Evolutionary conservation across 352 stramenopile species (phyloP), one percentile per base, ranked within the genome.

Genomic region (Phytophthora meadii): DNA sequence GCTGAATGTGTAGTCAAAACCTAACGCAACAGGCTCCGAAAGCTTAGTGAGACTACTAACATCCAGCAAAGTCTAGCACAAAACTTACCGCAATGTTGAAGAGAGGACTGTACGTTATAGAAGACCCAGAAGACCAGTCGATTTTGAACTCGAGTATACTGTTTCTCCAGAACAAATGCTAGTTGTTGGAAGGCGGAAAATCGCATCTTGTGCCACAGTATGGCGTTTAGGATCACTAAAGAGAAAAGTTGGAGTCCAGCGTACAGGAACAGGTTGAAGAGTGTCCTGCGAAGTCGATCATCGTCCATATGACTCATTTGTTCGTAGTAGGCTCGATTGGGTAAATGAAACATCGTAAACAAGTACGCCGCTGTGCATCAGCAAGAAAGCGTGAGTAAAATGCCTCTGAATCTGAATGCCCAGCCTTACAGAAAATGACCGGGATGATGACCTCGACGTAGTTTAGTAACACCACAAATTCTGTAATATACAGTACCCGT

Each of bases 381-480:
- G 22, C 12, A 50, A 57, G 27, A 32, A 34, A 34, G 12, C 30
- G 7, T 34, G 5, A 34, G 30, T 34, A 34, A 34, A 34, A 34
- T 11, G 8, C 1, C 6, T 34, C 7, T 34, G 10, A 34, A 34
- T 34, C 2, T 8, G 30, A 8, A 34, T 11, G 30, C 5, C 30
- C 30, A 34, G 30, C 67, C 64, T 61, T 41, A 79, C 72, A 54
- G 41, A 77, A 79, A n/a, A 81, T 64, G 5, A 71, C 11, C 3
- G 76, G 70, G 15, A 81, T 56, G 14, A 72, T 30, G 14, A 79
- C 63, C 30, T 81, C 72, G 9, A 72, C 62, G 24, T 70, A 79
- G 45, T 83, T 71, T 42, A 71, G 44, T 34, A 81, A 51, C 6
- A 81, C 42, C 22, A 81, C 34, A 17, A 77, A 79, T 65, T 79